A percentile compares a stretch with the other conserved stretches of the same genome.
phyloP scores from a whole-genome alignment of 805 yeast species.

The Saturnispora ahearnii region DNA sequence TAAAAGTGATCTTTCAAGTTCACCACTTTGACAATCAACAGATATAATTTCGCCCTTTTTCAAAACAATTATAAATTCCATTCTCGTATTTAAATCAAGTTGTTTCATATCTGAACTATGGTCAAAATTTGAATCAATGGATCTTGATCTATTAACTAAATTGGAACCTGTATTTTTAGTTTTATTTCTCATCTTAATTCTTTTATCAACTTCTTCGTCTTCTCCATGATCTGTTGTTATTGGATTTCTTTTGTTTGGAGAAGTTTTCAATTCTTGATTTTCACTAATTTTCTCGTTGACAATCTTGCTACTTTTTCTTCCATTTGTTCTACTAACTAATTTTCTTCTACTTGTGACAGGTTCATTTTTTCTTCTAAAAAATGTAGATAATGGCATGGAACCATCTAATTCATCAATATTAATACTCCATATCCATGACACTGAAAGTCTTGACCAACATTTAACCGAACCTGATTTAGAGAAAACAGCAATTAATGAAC shows the following conservation, averaged over 20 bases:
- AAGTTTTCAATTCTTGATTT: neutral
- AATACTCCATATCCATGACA: slow-evolving; percentile 51
- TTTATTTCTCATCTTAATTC: neutral
- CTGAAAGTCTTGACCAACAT: slow-evolving; percentile 49
- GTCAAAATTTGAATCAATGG: slow-evolving; percentile 28
- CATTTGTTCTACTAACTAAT: slow-evolving; percentile 14
- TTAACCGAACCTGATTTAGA: slow-evolving; percentile 44
- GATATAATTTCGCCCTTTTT: slow-evolving; percentile 42
- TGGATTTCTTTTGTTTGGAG: neutral
- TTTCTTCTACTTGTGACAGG: slow-evolving; percentile 30
- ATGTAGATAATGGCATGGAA: slow-evolving; percentile 41
- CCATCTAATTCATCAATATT: slow-evolving; percentile 32
- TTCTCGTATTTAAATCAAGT: slow-evolving; percentile 23
- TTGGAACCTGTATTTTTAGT: neutral
- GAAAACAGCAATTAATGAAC: slow-evolving; percentile 48
- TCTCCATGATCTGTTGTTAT: neutral
- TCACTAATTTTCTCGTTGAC: neutral
- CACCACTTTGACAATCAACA: slow-evolving; percentile 43
- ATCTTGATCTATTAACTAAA: slow-evolving; percentile 17
- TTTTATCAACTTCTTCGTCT: neutral
- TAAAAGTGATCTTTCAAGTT: slow-evolving; percentile 27
- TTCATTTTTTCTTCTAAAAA: slow-evolving; percentile 48
- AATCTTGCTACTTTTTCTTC: slow-evolving; percentile 6
- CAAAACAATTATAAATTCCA: slow-evolving; percentile 45
- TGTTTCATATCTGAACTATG: slow-evolving; percentile 22